Percentiles rank a stretch among this genome's conserved stretches.
phyloP scores from a whole-genome alignment of 371 early-diverging fungal species.

The Smittium mucronatum region DNA sequence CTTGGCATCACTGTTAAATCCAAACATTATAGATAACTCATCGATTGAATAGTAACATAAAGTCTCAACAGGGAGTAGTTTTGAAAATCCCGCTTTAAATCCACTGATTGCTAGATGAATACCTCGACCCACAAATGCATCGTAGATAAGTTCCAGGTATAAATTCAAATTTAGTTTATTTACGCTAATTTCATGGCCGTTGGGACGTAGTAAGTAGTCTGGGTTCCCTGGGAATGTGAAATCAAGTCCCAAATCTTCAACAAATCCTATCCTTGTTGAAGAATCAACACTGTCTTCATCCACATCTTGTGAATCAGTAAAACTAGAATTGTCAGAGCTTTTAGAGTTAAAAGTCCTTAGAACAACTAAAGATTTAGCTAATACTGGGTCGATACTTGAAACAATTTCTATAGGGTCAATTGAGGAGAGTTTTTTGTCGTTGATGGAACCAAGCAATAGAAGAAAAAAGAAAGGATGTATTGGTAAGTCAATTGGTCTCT shows the following conservation, averaged over 20 bases:
- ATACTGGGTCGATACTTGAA: background rate
- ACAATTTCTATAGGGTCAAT: background rate
- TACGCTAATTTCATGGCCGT: slow-evolving; percentile 50
- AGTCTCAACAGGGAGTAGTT: slow-evolving; percentile 55
- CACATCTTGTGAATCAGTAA: background rate
- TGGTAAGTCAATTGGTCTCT: slow-evolving; percentile 72
- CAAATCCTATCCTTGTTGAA: slow-evolving; percentile 14
- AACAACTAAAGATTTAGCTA: background rate
- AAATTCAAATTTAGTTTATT: slow-evolving; percentile 59
- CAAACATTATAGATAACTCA: slow-evolving; percentile 61
- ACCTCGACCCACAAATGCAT: slow-evolving; percentile 58
- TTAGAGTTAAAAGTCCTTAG: background rate
- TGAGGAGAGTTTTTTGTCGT: background rate
- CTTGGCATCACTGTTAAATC: slow-evolving; percentile 22
- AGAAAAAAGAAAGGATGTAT: slow-evolving; percentile 62
- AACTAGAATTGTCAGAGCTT: slow-evolving; percentile 19
- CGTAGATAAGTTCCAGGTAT: slow-evolving; percentile 53
- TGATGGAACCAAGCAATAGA: slow-evolving; percentile 31
- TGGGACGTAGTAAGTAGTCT: slow-evolving; percentile 39
- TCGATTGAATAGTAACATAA: slow-evolving; percentile 49
- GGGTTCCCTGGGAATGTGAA: slow-evolving; percentile 74
- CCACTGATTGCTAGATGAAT: slow-evolving; percentile 54
- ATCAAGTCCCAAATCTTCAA: slow-evolving; percentile 63
- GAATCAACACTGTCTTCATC: slow-evolving; percentile 5
- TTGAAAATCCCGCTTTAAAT: slow-evolving; percentile 70